These are phyloP conservation scores for Priceomyces haplophilus DNA, from an alignment of 805 yeast genomes.

Conservation along the genomic window DNA sequence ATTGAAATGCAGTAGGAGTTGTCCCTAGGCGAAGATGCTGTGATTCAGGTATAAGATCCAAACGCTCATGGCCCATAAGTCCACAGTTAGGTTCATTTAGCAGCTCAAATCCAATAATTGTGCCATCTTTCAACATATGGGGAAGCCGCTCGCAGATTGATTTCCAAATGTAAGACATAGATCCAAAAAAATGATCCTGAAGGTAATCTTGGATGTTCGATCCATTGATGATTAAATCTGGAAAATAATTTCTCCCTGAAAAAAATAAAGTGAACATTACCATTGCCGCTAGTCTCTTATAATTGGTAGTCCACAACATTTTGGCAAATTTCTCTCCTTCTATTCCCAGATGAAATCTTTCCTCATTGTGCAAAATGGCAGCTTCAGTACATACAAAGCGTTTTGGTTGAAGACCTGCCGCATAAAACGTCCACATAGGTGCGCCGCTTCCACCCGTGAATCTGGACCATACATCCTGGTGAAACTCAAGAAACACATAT, in stretches of 20 bases:
- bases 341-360: slow-evolving; percentile 32
- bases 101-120: slow-evolving; percentile 76
- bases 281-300: slow-evolving; percentile 66
- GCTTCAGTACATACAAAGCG: slow-evolving; percentile 73
- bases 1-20: slow-evolving; percentile 77
- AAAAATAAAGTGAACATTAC: slow-evolving; percentile 86
- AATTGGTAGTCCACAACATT: slow-evolving; percentile 93
- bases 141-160: slow-evolving; percentile 24
- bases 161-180: slow-evolving; percentile 44
- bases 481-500: slow-evolving; percentile 81
- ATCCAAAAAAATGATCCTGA: slow-evolving; percentile 57
- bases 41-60: slow-evolving; percentile 51
- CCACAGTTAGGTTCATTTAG: slow-evolving; percentile 86
- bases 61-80: slow-evolving; percentile 57
- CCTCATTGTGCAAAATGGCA: slow-evolving; percentile 67
- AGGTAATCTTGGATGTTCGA: slow-evolving; percentile 74
- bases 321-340: slow-evolving; percentile 57
- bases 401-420: slow-evolving; percentile 83
- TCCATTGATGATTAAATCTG: slow-evolving; percentile 68
- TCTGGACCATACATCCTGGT: slow-evolving; percentile 93
- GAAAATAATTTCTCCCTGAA: slow-evolving; percentile 74
- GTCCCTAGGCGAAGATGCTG: slow-evolving; percentile 75
- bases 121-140: slow-evolving; percentile 38
- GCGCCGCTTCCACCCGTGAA: slow-evolving; percentile 91
- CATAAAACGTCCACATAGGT: slow-evolving; percentile 87